Conservation (phyloP, 2,329 filamentous ascomycete genomes). For the Aspergillus caelatus region DNA sequence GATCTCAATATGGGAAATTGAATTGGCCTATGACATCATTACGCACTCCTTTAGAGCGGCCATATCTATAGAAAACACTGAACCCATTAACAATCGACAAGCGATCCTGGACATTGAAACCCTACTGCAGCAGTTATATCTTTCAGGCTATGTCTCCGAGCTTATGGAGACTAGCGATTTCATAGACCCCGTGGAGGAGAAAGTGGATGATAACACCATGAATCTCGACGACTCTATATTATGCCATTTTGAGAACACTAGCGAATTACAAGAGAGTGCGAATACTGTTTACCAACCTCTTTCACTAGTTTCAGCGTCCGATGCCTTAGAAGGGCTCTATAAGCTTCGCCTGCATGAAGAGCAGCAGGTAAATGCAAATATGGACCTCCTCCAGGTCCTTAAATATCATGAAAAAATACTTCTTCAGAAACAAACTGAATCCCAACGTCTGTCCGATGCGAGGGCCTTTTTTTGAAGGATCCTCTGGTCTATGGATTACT, state of each 20-base stretch:
- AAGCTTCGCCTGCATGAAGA: neutral
- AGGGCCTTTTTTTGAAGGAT: too few species aligned
- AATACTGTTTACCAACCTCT: neutral
- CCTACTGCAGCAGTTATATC: neutral
- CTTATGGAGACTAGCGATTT: neutral
- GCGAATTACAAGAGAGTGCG: neutral
- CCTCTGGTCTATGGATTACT: too few species aligned
- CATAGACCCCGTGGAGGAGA: neutral
- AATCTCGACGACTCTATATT: neutral
- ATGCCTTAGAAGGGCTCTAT: neutral
- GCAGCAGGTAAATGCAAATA: neutral
- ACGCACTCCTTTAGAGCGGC: neutral
- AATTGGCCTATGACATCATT: neutral
- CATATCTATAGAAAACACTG: neutral
- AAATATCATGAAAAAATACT: neutral
- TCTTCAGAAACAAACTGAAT: neutral
- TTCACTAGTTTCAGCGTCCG: neutral
- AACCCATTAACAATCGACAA: neutral
- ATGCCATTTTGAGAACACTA: neutral
- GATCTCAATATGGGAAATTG: neutral
- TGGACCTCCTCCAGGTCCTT: neutral
- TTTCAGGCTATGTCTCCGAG: neutral
- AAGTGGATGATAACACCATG: neutral
- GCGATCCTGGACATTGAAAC: neutral
- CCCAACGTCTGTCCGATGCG: neutral